Evolutionary conservation across 805 yeast genomes (phyloP), one percentile per base, ranked within the genome.

Genomic region (Kuraishia hungarica): DNA sequence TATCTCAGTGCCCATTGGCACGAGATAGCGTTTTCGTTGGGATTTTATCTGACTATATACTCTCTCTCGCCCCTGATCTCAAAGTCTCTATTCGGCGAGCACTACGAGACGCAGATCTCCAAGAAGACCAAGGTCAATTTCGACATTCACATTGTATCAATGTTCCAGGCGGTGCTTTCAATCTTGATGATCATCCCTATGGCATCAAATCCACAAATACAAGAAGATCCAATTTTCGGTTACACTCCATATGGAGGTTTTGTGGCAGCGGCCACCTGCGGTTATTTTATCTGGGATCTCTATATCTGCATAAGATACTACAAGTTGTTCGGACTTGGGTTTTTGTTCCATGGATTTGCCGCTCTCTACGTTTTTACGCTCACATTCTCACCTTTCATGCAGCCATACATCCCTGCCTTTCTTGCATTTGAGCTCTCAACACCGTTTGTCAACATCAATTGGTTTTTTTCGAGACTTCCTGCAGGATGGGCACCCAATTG

Each of bases 231-330:
- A 5, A 71, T 88, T 23, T 72, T 80, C n/a, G 92, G 90, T 51
- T 78, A 81, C 65, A 82, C 85, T 54, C 88, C 89, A n/a, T 87
- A 82, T 64, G 84, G 84, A 0, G 90, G 89, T 0, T 76, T 92
- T 63, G 87, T 87, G 5, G 73, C 85, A 15, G 77, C 97, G 1
- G 64, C 86, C 55, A 84, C 96, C 10, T 66, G 77, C 10, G 99
- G 98, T 2, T 94, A 94, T 72, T 94, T 94, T 67, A 61, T 89
- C 22, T 94, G 99, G 99, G 99, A 94, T 69, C 58, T 86, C 43
- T 69, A 72, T 56, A 84, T 91, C 55, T 92, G 97, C 66, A 6
- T 83, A 8, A 70, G 70, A 53, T 77, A 87, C 72, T 82, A 73
- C 67, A 72, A 77, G 53, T 67, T 88, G 59, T 94, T 89, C 69